These are phyloP conservation scores for Pleurotus giganteus DNA, from an alignment of 768 basidiomycete species.

Conservation along the genomic window DNA sequence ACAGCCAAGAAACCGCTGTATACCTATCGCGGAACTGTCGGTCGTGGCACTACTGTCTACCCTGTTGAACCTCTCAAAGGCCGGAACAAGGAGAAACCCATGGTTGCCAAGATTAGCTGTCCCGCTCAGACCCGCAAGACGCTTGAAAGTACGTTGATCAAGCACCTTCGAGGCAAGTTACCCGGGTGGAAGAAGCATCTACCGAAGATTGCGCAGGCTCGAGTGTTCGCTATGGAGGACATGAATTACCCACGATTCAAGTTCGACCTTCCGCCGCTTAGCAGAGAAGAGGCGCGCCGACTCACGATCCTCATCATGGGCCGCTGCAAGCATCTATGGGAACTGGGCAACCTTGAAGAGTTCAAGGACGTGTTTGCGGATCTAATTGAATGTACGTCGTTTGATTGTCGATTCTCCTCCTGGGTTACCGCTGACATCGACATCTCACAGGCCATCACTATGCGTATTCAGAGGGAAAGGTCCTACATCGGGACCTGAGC, in stretches of 20 bases:
- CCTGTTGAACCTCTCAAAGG: neutral
- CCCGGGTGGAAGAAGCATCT: too few relatives aligned
- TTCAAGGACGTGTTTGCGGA: neutral
- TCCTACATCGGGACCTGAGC: slow-evolving; percentile 30
- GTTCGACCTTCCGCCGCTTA: neutral
- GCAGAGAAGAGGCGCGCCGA: neutral
- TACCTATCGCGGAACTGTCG: neutral
- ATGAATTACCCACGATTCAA: neutral
- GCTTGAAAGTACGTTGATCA: neutral
- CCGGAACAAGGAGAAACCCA: neutral
- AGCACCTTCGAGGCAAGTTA: neutral
- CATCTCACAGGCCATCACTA: slow-evolving; percentile 18
- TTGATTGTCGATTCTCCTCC: neutral
- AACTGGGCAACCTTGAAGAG: neutral
- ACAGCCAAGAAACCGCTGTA: neutral
- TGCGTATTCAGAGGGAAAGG: slow-evolving; percentile 20
- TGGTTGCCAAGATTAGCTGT: neutral
- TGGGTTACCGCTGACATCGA: neutral
- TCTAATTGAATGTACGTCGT: neutral
- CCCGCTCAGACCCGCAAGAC: neutral
- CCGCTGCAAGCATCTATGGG: neutral
- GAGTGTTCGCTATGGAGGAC: neutral
- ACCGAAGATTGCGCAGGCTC: neutral
- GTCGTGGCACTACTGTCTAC: neutral
- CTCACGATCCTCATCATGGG: neutral